Conservation (phyloP, 1,284 basidiomycete species). For the Microbotryomycetes sp. region DNA sequence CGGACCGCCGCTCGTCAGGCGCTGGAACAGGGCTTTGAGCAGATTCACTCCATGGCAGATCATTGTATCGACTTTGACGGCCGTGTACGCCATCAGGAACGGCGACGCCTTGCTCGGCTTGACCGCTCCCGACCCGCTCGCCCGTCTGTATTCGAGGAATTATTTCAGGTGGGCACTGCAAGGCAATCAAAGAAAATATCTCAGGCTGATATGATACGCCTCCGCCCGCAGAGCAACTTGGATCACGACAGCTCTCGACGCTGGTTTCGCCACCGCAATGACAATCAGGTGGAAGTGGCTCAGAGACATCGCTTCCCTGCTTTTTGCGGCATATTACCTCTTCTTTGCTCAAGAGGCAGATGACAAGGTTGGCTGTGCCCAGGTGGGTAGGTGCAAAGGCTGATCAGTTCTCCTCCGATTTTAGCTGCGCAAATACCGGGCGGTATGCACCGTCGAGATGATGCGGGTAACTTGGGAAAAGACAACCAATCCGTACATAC, state of each 20-base stretch:
- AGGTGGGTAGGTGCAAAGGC: too few species aligned
- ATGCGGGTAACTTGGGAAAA: constrained; percentile 94
- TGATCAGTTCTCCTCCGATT: too few species aligned
- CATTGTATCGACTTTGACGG: constrained; percentile 72
- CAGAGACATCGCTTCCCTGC: constrained; percentile 70
- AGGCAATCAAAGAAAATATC: not conserved
- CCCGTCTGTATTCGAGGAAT: constrained; percentile 50
- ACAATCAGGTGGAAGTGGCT: constrained; percentile 86
- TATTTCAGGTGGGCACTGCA: constrained; percentile 47
- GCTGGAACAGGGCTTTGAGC: constrained; percentile 54
- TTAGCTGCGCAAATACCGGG: constrained; percentile 80
- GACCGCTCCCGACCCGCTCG: constrained; percentile 84
- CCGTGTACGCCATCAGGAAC: constrained; percentile 76
- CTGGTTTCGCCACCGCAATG: constrained; percentile 94
- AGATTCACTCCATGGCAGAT: constrained; percentile 93
- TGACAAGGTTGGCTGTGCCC: constrained; percentile 66
- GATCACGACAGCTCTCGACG: constrained; percentile 87
- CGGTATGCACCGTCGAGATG: constrained; percentile 92
- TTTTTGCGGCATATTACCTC: constrained; percentile 68
- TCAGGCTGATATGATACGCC: not conserved
- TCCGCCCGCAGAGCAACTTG: constrained; percentile 69
- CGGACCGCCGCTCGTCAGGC: constrained; percentile 57
- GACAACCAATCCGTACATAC: constrained; percentile 79
- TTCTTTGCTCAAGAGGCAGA: constrained; percentile 87
- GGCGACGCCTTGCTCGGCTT: constrained; percentile 61